Conservation (phyloP, 306 rosid species). For the Pterocarpus santalinus region DNA sequence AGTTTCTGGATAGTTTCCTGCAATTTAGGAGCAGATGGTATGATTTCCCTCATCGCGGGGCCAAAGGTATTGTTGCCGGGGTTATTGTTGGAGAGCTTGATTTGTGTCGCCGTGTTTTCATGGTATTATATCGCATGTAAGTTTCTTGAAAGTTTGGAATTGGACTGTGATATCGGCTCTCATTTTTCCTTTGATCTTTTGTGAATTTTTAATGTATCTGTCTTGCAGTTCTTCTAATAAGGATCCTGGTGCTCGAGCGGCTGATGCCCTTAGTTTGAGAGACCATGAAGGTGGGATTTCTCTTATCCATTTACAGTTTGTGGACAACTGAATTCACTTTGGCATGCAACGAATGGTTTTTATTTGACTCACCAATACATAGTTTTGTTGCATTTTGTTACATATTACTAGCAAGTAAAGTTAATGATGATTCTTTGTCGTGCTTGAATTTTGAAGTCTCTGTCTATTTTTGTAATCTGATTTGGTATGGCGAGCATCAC, state of each 20-base stretch:
- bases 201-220: slow-evolving; percentile 23
- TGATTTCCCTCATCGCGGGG: slow-evolving; percentile 88
- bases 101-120: slow-evolving; percentile 85
- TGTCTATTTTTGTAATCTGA: not conserved
- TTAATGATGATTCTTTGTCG: not conserved
- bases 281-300: slow-evolving; percentile 84
- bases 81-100: slow-evolving; percentile 91
- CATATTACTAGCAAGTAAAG: not conserved
- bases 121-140: slow-evolving; percentile 95
- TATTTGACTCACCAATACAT: not conserved
- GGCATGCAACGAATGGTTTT: not conserved
- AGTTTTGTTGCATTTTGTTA: not conserved
- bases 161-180: not conserved
- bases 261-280: slow-evolving; percentile 74
- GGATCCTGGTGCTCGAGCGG: slow-evolving; percentile 84
- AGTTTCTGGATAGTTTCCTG: slow-evolving; percentile 86
- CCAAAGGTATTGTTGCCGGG: slow-evolving; percentile 84
- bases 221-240: slow-evolving; percentile 85
- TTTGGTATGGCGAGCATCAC: slow-evolving; percentile 5
- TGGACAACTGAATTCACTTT: slow-evolving; percentile 29
- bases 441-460: slow-evolving; percentile 1
- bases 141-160: slow-evolving; percentile 51
- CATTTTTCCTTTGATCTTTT: not conserved
- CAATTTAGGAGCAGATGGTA: slow-evolving; percentile 95
- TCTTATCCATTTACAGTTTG: slow-evolving; percentile 38